Evolutionary conservation across 1,284 basidiomycete species (phyloP).

Genomic region (Cutaneotrichosporon cyanovorans): DNA sequence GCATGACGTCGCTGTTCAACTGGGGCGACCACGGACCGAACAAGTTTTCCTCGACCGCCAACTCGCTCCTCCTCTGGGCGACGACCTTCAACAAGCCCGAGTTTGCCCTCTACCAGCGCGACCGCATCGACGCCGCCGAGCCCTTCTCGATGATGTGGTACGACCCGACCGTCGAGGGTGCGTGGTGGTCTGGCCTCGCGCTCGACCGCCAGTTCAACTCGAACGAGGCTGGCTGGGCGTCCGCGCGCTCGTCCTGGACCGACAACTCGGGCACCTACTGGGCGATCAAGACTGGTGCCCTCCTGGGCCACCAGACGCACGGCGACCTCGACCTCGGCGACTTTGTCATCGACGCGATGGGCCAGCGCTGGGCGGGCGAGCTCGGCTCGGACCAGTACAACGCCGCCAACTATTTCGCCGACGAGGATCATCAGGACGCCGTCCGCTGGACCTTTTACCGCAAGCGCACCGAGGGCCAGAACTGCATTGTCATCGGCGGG

Average conservation of each 20-base stretch:
- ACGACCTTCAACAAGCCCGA: conserved; percentile 59
- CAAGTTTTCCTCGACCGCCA: conserved; percentile 58
- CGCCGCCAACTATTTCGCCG: conserved; percentile 62
- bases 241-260: conserved; percentile 89
- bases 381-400: conserved; percentile 82
- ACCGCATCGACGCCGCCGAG: conserved; percentile 78
- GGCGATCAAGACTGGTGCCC: conserved; percentile 76
- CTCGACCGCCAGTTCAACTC: conserved; percentile 78
- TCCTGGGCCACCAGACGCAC: conserved; percentile 78
- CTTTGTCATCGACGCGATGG: conserved; percentile 91
- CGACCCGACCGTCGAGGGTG: conserved; percentile 69
- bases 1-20: conserved; percentile 79
- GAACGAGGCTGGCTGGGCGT: conserved; percentile 68
- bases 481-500: conserved; percentile 73
- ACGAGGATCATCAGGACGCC: conserved; percentile 60
- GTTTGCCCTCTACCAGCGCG: conserved; percentile 85
- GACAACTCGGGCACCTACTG: conserved; percentile 74
- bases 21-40: conserved; percentile 93
- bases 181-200: conserved; percentile 80
- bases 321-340: conserved; percentile 88
- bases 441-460: conserved; percentile 86
- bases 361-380: conserved; percentile 92
- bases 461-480: conserved; percentile 94
- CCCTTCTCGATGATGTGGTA: conserved; percentile 99
- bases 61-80: conserved; percentile 57